Evolutionary conservation across 75 land plant genomes (phyloP).

Genomic region (Selaginella tamariscina): DNA sequence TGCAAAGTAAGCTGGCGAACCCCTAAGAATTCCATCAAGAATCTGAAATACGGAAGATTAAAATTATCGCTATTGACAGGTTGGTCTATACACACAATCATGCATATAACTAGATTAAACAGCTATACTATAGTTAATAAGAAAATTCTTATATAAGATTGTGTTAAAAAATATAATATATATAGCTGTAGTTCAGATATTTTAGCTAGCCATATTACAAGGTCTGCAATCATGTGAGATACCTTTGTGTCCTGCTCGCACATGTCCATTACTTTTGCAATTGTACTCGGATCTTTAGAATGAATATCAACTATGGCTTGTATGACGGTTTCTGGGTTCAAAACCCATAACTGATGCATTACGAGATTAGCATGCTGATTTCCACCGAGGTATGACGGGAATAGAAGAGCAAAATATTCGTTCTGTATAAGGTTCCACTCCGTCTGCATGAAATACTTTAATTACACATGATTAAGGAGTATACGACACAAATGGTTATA

Average conservation of each 20-base stretch:
- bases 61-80: neutral
- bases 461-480: no score
- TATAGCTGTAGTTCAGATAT: no score
- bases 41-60: constrained; percentile 28
- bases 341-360: constrained; percentile 44
- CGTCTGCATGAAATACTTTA: no score
- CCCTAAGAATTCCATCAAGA: constrained; percentile 39
- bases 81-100: no score
- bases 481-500: no score
- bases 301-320: constrained; percentile 33
- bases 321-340: constrained; percentile 41
- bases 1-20: constrained; percentile 40
- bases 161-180: no score
- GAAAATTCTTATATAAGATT: no score
- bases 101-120: no score
- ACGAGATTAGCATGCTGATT: constrained; percentile 21
- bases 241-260: constrained; percentile 40
- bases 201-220: no score
- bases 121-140: no score
- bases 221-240: no score
- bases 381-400: constrained; percentile 30
- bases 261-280: constrained; percentile 35
- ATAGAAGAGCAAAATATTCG: constrained; percentile 42
- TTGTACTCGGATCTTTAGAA: constrained; percentile 29
- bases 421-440: constrained; percentile 53